Percentiles rank a stretch among this genome's conserved stretches.
Conservation (phyloP, 192 early-diverging fungal species). For the Linnemannia elongata region DNA sequence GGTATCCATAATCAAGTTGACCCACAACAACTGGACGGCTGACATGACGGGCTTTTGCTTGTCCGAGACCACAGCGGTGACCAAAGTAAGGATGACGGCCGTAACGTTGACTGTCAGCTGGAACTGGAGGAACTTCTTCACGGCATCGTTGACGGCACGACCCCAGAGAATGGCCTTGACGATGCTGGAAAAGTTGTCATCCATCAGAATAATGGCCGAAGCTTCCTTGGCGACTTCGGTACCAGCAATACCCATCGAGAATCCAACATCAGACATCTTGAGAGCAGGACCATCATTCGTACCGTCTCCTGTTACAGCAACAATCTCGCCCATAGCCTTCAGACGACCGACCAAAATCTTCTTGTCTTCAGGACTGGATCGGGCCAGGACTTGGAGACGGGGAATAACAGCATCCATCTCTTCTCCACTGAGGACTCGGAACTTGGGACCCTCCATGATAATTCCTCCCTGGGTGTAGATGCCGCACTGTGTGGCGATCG, state of each 20-base stretch:
- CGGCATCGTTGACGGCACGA: constrained; percentile 93
- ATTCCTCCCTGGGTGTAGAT: constrained; percentile 91
- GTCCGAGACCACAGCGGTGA: constrained; percentile 75
- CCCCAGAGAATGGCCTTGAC: constrained; percentile 99
- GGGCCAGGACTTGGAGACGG: constrained; percentile 93
- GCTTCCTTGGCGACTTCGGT: constrained; percentile 99
- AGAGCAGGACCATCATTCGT: constrained; percentile 99
- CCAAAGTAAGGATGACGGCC: constrained; percentile 84
- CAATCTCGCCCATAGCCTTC: constrained; percentile 92
- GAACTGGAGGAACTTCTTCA: constrained; percentile 99
- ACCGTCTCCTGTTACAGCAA: constrained; percentile 99
- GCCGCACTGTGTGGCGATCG: constrained; percentile 95
- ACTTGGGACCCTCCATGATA: constrained; percentile 95
- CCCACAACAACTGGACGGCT: constrained; percentile 97
- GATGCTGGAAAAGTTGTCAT: constrained; percentile 98
- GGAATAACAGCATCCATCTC: constrained; percentile 96
- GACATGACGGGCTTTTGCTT: constrained; percentile 88
- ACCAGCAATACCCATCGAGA: constrained; percentile 99
- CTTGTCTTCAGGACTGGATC: constrained; percentile 96
- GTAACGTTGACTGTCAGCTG: constrained; percentile 98
- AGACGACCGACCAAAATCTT: constrained; percentile 92
- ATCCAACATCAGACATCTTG: constrained; percentile 96
- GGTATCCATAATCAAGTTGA: constrained; percentile 99
- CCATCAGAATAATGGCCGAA: constrained; percentile 96
- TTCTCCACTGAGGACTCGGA: constrained; percentile 85